Evolutionary conservation across 768 basidiomycete species (phyloP), one percentile per base, ranked within the genome.

Genomic region (Boletus patriciae): DNA sequence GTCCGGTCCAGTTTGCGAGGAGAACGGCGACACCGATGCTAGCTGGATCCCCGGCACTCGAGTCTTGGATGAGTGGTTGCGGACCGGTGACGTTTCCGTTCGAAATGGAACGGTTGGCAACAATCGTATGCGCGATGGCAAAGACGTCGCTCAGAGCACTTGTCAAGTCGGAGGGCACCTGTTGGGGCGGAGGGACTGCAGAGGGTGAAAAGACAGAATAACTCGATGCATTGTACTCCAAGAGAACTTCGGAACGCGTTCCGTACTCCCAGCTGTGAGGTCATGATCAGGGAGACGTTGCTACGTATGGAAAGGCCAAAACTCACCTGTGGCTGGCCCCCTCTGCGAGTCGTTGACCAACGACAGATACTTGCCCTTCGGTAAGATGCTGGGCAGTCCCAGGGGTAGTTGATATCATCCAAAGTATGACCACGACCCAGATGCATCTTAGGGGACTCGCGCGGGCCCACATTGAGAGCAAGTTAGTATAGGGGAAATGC

Each of bases 31-130:
- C 78, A 3, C 90, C 91, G n/a, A 88, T 79, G 45, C 84, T 86
- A 0, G 92, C 83, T 0, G 93, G 92, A 65, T 96, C 94, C 0
- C 78, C 85, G 0, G 85, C 89, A 16, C 87, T 85, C 40, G 79
- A 76, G 31, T 85, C 83, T 42, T 81, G 78, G 4, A 72, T 62
- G 18, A 93, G 74, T 1, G 87, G 81, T 61, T 84, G 83, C 2
- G 86, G 82, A 16, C 80, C 82, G 3, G 71, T 67, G 15, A 74
- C 62, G 31, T 76, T 72, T 31, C 70, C 75, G 62, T 78, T 83
- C 7, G 78, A 73, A 7, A 51, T 41, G 12, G 78, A 64, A 34
- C 83, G 81, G 52, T 76, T 75, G 4, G 70, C 60, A n/a, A 90
- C 81, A 21, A 83, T 74, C 25, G 69, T 62, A 2, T 70, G 70